Percentiles rank a stretch among this genome's conserved stretches.
Evolutionary conservation across 2,329 filamentous ascomycete species (phyloP).

Genomic region (Fusarium xylarioides): DNA sequence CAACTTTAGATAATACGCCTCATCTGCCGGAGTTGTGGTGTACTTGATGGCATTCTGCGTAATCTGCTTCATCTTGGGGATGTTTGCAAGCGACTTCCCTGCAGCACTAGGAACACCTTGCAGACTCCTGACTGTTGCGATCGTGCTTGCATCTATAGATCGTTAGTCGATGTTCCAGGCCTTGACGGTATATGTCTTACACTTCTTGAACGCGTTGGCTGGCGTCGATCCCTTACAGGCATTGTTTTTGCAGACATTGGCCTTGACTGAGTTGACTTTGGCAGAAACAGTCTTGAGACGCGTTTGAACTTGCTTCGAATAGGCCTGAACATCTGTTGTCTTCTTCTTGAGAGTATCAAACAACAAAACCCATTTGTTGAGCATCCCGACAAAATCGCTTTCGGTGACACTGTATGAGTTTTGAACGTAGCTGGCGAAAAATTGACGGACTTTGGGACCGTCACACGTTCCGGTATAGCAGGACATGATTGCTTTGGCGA

Average conservation of each 20-base stretch:
- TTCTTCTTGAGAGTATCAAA: conserved; percentile 3
- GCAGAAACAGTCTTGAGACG: conserved; percentile 3
- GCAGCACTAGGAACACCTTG: background rate
- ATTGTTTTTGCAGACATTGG: background rate
- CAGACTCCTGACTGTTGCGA: background rate
- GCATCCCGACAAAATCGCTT: conserved; percentile 7
- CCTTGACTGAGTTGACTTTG: background rate
- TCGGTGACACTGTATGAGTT: conserved; percentile 7
- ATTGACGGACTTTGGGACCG: background rate
- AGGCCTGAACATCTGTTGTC: conserved; percentile 2
- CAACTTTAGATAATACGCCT: background rate
- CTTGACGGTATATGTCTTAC: background rate
- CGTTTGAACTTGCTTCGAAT: conserved; percentile 1
- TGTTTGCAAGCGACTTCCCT: background rate
- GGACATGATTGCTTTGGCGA: background rate
- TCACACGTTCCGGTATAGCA: background rate
- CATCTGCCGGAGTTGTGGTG: background rate
- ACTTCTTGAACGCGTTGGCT: background rate
- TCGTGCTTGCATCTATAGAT: background rate
- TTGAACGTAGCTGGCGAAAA: conserved; percentile 5
- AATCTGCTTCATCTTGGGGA: background rate
- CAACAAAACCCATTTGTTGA: conserved; percentile 11
- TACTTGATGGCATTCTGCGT: background rate
- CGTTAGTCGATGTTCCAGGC: rapidly evolving
- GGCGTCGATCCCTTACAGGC: background rate